Percentiles rank a stretch among this genome's conserved stretches.
These are phyloP conservation scores for Mortierella sp. DNA, from an alignment of 371 early-diverging fungal genomes.

Conservation along the genomic window DNA sequence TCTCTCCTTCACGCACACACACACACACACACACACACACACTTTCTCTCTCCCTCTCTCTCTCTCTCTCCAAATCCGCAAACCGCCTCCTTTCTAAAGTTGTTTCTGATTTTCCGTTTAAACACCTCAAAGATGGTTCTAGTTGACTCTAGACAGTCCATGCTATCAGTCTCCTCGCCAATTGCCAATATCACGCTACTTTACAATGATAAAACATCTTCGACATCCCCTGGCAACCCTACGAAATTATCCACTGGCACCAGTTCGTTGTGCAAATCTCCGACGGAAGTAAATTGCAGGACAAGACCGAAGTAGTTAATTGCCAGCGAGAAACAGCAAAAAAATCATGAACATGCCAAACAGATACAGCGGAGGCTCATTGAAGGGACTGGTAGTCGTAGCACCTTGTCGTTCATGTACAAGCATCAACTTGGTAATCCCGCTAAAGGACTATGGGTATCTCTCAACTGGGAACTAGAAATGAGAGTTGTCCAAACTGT, in stretches of 20 bases:
- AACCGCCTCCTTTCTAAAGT: no score
- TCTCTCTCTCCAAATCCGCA: no score
- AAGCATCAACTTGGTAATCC: conserved; percentile 47
- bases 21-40: no score
- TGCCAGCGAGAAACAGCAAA: conserved; percentile 10
- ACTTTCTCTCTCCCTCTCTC: no score
- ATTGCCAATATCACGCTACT: conserved; percentile 25
- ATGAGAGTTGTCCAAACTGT: no score
- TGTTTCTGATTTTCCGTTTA: no score
- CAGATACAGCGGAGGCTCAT: conserved; percentile 23
- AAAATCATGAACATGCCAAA: conserved; percentile 30
- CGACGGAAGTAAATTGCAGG: no score
- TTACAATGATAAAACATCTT: conserved; percentile 16
- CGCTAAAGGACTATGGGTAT: background rate
- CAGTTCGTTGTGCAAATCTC: background rate
- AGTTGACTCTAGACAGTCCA: conserved; percentile 35
- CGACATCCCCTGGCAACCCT: background rate
- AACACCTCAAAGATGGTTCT: conserved; percentile 21
- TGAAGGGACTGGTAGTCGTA: conserved; percentile 19
- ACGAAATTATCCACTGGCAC: background rate
- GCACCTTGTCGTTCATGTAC: conserved; percentile 47
- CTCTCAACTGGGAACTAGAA: no score
- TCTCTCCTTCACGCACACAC: background rate
- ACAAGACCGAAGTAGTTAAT: no score
- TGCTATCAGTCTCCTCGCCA: conserved; percentile 35